Base-by-base conservation (phyloP, 495 filamentous ascomycete genomes). In the Parathielavia appendiculata region DNA sequence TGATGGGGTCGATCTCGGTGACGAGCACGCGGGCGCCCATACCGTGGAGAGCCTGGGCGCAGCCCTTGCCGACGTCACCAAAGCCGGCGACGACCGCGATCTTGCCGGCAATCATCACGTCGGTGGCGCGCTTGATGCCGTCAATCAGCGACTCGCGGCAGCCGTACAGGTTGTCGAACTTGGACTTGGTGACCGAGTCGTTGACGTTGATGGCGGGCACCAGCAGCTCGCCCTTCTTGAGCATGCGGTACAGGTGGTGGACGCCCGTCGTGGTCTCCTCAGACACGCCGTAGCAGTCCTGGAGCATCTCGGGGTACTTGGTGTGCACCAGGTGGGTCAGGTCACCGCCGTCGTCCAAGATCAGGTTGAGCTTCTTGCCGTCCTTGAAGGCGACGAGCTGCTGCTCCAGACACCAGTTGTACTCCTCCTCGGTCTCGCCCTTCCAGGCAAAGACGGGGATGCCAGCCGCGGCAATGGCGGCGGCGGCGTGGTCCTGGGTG, bases 101-200 rank as follows among this genome's bases (percentile, higher is more conserved):
- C 86, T 98, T 97, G 71, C 93, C 95, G 67, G 95, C 93, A 81
- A 98, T 91, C 93, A 98, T 98, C 75, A 97, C 93, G 82, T 98
- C 93, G 71, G 93, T 98, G 57, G 93, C 93, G 79, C 93, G 92
- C 88, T 97, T 98, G 85, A 98, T 98, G 76, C 93, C 93, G 75
- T 98, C 93, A 63, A 98, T 87, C 70, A 98, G 86, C 58, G 93
- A 97, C 81, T 98, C 93, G 72, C 90, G 87, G 89, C 93, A 98
- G 65, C 95, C 95, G 83, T 97, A 98, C 57, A 97, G 82, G 83
- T 98, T 98, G 84, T 98, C 93, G 75, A 98, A 98, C 82, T 98
- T 98, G 78, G 91, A 96, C 87, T 97, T 97, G 74, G 93, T 96
- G 70, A 97, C 92, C 60, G 88, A 89, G 83, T 97, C 92, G 81